phyloP scores from a whole-genome alignment of 345 rosid species.

The Toxicodendron radicans region DNA sequence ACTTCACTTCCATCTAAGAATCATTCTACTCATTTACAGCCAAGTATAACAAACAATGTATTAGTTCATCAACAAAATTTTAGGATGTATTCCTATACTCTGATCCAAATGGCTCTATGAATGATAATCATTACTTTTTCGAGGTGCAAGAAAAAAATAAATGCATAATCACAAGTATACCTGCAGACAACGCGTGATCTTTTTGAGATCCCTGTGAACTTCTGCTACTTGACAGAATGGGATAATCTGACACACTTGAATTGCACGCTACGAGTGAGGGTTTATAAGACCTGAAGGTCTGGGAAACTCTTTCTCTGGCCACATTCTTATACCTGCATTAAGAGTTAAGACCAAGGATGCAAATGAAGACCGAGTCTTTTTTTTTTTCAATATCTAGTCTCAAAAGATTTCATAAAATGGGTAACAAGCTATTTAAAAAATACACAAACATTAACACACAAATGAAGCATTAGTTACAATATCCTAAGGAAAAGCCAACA shows the following conservation, averaged over 20 bases:
- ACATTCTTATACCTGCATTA: slow-evolving; percentile 13
- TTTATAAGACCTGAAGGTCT: neutral
- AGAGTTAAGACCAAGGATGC: neutral
- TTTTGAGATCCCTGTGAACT: slow-evolving; percentile 4
- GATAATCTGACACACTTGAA: slow-evolving; percentile 13
- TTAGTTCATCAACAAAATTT: neutral
- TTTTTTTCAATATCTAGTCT: too few relatives aligned
- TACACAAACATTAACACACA: neutral
- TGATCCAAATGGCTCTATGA: neutral
- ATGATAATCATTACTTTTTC: neutral
- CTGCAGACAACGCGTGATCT: slow-evolving; percentile 14
- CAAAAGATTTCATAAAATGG: neutral
- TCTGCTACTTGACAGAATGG: slow-evolving; percentile 6
- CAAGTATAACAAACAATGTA: neutral
- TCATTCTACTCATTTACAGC: neutral
- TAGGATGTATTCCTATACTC: neutral
- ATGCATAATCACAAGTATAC: slow-evolving; percentile 5
- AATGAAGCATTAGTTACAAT: neutral
- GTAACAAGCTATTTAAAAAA: neutral
- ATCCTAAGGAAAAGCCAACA: neutral
- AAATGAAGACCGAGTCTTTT: neutral
- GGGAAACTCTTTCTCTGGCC: neutral
- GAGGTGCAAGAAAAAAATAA: neutral
- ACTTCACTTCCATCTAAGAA: neutral
- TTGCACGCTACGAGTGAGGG: slow-evolving; percentile 7